These are phyloP conservation scores for Ophiobolus disseminans DNA, from an alignment of 2,329 filamentous ascomycete genomes.

Conservation along the genomic window DNA sequence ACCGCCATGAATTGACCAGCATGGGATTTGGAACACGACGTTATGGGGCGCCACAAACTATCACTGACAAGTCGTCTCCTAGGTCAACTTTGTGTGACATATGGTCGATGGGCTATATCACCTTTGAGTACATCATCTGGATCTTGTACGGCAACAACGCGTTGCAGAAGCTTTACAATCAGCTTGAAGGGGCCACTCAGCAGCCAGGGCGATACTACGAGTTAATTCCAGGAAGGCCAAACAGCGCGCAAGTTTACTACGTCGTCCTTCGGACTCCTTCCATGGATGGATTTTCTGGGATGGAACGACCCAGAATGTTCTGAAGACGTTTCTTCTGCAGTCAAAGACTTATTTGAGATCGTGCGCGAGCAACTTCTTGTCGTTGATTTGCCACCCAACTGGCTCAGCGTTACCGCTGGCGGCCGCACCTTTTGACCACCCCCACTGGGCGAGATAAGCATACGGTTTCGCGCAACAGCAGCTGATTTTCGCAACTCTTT, in stretches of 20 bases:
- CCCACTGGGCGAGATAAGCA: too few relatives aligned
- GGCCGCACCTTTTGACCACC: too few relatives aligned
- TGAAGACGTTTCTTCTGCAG: slow-evolving; percentile 1
- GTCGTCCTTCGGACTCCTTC: slow-evolving; percentile 1
- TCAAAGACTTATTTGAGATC: slow-evolving; percentile 9
- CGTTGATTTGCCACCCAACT: too few relatives aligned
- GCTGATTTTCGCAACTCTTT: slow-evolving; percentile 14
- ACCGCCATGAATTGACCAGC: too few relatives aligned
- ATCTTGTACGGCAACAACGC: slow-evolving; percentile 24
- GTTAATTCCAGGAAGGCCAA: background rate
- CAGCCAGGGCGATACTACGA: slow-evolving; percentile 12
- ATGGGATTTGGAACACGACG: slow-evolving; percentile 15
- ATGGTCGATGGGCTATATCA: slow-evolving; percentile 37
- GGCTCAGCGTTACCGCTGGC: too few relatives aligned
- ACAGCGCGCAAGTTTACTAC: slow-evolving; percentile 6
- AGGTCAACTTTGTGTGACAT: slow-evolving; percentile 28
- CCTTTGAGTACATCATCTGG: slow-evolving; percentile 32
- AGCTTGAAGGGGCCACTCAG: slow-evolving; percentile 2
- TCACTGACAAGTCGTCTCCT: background rate
- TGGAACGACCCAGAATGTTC: slow-evolving; percentile 9
- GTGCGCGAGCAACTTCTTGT: slow-evolving; percentile 12
- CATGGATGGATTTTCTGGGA: slow-evolving; percentile 14
- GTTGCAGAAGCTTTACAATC: slow-evolving; percentile 5
- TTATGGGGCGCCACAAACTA: slow-evolving; percentile 24
- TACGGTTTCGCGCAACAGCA: slow-evolving; percentile 21